Conservation (phyloP, 371 early-diverging fungal genomes). For the Actinomortierella ambigua region DNA sequence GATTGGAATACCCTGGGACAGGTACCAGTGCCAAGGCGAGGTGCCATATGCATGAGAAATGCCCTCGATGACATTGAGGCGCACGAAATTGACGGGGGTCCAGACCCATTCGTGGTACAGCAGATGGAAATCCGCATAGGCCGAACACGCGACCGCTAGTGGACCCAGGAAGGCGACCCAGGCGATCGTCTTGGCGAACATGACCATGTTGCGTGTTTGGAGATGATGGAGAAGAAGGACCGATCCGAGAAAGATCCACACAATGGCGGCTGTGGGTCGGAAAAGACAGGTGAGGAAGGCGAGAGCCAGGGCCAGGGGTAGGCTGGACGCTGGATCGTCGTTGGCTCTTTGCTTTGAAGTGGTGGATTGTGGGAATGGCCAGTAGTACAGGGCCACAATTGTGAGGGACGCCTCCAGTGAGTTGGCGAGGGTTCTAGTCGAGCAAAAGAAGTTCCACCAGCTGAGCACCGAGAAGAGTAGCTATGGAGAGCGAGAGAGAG, state of each 20-base stretch:
- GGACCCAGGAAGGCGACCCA: constrained; percentile 24
- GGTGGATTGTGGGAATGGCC: constrained; percentile 59
- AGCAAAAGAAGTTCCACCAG: constrained; percentile 83
- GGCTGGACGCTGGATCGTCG: constrained; percentile 7
- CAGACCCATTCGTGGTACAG: constrained; percentile 68
- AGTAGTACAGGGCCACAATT: constrained; percentile 71
- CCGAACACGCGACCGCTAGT: constrained; percentile 51
- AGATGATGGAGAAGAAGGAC: constrained; percentile 49
- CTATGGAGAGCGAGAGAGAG: constrained; percentile 47
- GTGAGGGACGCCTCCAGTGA: constrained; percentile 72
- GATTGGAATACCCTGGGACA: constrained; percentile 80
- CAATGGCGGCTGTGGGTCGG: constrained; percentile 83
- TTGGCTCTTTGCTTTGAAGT: background rate
- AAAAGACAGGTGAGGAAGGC: constrained; percentile 82
- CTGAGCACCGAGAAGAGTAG: constrained; percentile 74
- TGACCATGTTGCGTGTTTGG: constrained; percentile 6
- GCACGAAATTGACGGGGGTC: constrained; percentile 76
- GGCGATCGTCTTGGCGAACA: constrained; percentile 9
- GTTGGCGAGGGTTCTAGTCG: constrained; percentile 77
- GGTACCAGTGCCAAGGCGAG: constrained; percentile 91
- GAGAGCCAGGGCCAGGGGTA: constrained; percentile 59
- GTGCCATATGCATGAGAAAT: constrained; percentile 89
- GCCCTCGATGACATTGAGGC: constrained; percentile 77
- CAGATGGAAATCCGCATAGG: constrained; percentile 57
- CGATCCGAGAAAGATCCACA: constrained; percentile 80